Evolutionary conservation across 176 grass and related monocot genomes (phyloP), one percentile per base, ranked within the genome.

Genomic region (Zoysia japonica): DNA sequence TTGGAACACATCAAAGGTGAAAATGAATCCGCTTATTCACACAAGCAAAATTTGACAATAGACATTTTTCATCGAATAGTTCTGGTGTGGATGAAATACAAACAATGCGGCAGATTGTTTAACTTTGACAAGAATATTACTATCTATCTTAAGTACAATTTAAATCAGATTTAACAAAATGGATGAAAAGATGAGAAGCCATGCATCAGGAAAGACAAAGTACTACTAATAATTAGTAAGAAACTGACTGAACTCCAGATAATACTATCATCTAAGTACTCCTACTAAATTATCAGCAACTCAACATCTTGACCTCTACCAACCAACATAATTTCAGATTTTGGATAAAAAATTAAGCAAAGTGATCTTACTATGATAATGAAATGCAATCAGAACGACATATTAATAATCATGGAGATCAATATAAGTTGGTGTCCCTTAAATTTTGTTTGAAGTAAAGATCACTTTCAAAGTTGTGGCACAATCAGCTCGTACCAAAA

Each of bases 391-490:
- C 68, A 15, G 48, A 28, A 48, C 9, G 71, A 76, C 48, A 71
- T 45, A 49, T n/a, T 43, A 39, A 52, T 16, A 60, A 77, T 71
- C 14, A 77, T 65, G 40, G 47, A 61, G 66, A 19, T 47, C 66
- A 55, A 11, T 37, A 43, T 49, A 52, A 44, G 49, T 46, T 37
- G 44, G 78, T 66, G 17, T 6, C 17, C 9, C 28, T 61, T 81
- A 53, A 77, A 53, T 80, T 82, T 50, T 9, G 67, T 72, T 53
- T 8, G 44, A 85, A 78, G 77, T 60, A 85, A 79, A 59, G 61
- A 73, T 42, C 60, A 46, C 59, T 65, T 14, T 16, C 42, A 65
- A 28, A 77, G 48, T 72, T 77, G 61, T 67, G 72, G 47, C 42
- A 8, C 43, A 56, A 74, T 44, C 43, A 80, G 9, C 35, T 56